These are phyloP conservation scores for Bruguiera hainesii DNA, from an alignment of 441 rosid species.

Conservation along the genomic window DNA sequence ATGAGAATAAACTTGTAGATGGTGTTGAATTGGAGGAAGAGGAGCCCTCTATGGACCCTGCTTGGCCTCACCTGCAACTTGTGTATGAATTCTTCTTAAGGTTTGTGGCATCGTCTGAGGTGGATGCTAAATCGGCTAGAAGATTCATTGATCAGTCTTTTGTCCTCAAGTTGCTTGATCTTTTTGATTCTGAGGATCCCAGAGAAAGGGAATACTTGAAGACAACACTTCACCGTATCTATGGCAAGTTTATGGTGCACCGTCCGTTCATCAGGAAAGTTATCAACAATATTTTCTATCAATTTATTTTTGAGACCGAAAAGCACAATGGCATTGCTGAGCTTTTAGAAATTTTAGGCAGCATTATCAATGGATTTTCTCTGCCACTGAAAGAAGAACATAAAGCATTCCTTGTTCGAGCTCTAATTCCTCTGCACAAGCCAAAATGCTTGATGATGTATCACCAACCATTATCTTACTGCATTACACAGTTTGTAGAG, in stretches of 20 bases:
- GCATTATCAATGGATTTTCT: conserved; percentile 84
- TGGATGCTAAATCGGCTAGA: conserved; percentile 73
- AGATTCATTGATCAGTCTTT: conserved; percentile 65
- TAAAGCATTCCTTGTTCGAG: conserved; percentile 68
- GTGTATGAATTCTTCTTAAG: conserved; percentile 78
- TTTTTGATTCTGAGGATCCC: conserved; percentile 84
- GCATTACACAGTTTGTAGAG: conserved; percentile 77
- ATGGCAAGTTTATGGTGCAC: conserved; percentile 91
- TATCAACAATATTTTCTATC: conserved; percentile 73
- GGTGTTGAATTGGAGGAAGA: conserved; percentile 81
- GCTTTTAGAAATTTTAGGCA: conserved; percentile 72
- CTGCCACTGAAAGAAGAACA: conserved; percentile 89
- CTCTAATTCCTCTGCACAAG: conserved; percentile 73
- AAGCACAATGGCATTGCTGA: conserved; percentile 47
- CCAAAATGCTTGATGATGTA: conserved; percentile 78
- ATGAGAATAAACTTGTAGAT: conserved; percentile 56
- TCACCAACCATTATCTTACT: conserved; percentile 79
- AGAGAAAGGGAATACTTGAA: conserved; percentile 84
- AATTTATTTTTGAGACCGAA: conserved; percentile 61
- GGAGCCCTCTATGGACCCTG: conserved; percentile 79
- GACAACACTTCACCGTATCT: conserved; percentile 76
- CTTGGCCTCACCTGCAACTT: conserved; percentile 85
- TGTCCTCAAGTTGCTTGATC: conserved; percentile 57
- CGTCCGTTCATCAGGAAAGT: conserved; percentile 85
- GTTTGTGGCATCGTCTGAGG: conserved; percentile 73